Percentiles rank a stretch among this genome's conserved stretches.
These are phyloP conservation scores for Arthrobotrys iridis DNA, from an alignment of 2,329 filamentous ascomycete species.

Conservation along the genomic window DNA sequence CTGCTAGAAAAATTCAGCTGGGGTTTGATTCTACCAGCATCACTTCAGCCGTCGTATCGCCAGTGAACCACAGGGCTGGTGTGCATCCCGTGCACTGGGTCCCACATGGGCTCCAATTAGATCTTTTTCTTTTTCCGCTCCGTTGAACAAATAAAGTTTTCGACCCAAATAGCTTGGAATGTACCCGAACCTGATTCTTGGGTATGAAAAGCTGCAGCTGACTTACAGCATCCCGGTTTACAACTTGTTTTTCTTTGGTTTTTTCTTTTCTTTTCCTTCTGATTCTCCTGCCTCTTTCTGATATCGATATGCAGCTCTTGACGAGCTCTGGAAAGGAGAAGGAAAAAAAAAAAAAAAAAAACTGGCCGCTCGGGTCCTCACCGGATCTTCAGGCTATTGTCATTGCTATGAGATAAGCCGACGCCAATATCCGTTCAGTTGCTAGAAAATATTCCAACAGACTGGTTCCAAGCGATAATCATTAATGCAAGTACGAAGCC, in stretches of 20 bases:
- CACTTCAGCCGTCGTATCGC: constrained; percentile 42
- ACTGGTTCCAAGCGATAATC: constrained; percentile 29
- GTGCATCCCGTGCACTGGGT: constrained; percentile 47
- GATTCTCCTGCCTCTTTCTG: constrained; percentile 32
- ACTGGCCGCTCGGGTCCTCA: constrained; percentile 23
- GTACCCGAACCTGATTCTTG: constrained; percentile 51
- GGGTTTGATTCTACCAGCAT: constrained; percentile 1
- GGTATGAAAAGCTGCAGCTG: constrained; percentile 48
- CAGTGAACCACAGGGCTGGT: constrained; percentile 20
- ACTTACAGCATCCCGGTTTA: constrained; percentile 38
- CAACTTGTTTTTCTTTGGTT: too few relatives aligned
- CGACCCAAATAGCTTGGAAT: constrained; percentile 11
- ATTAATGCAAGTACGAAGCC: neutral
- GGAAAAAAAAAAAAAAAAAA: constrained; percentile 17
- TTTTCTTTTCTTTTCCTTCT: constrained; percentile 5
- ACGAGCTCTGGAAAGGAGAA: constrained; percentile 28
- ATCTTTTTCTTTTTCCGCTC: constrained; percentile 31
- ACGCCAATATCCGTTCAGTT: neutral
- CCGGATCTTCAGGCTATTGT: neutral
- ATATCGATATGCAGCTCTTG: constrained; percentile 22
- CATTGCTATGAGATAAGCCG: constrained; percentile 30
- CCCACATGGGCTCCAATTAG: constrained; percentile 20
- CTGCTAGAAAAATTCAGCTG: constrained; percentile 13
- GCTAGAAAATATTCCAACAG: constrained; percentile 19
- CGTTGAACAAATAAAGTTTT: constrained; percentile 26